Conservation (phyloP, 2,329 filamentous ascomycete species). For the Stenocarpella maydis region DNA sequence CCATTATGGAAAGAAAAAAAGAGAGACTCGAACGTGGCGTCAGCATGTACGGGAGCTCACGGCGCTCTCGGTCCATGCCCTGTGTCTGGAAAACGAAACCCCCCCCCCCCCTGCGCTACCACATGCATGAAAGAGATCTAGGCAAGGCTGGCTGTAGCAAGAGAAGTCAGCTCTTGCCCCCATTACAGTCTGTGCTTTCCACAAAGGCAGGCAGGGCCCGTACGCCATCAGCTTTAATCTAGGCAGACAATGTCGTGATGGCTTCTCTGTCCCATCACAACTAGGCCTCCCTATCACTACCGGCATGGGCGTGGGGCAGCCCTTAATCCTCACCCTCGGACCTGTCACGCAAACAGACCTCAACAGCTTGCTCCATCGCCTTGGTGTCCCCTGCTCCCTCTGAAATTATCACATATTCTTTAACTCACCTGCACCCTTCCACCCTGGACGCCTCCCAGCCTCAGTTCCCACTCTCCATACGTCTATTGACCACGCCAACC, state of each 20-base stretch:
- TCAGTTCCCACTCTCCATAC: background rate
- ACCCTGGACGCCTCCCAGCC: background rate
- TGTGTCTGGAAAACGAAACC: too few relatives aligned
- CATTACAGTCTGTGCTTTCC: conserved; percentile 6
- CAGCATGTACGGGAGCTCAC: too few relatives aligned
- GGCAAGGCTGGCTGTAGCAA: background rate
- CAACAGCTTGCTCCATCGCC: background rate
- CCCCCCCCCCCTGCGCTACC: too few relatives aligned
- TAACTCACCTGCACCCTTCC: background rate
- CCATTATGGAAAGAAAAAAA: too few relatives aligned
- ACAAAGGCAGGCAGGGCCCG: background rate
- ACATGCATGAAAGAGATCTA: too few relatives aligned
- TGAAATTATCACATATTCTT: background rate
- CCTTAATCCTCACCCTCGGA: conserved; percentile 5
- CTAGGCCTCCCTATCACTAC: conserved; percentile 2
- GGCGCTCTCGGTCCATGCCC: too few relatives aligned
- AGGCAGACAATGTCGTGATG: conserved; percentile 8
- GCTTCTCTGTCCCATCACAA: background rate
- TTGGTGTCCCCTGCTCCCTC: background rate
- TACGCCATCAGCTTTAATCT: background rate
- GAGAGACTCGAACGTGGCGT: too few relatives aligned
- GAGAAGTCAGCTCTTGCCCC: conserved; percentile 2
- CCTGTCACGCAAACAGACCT: background rate
- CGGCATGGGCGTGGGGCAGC: background rate
- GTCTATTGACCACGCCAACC: background rate